A percentile compares a stretch with the other conserved stretches of the same genome.
phyloP scores from a whole-genome alignment of 768 basidiomycete species.

The Saitozyma sp. region DNA sequence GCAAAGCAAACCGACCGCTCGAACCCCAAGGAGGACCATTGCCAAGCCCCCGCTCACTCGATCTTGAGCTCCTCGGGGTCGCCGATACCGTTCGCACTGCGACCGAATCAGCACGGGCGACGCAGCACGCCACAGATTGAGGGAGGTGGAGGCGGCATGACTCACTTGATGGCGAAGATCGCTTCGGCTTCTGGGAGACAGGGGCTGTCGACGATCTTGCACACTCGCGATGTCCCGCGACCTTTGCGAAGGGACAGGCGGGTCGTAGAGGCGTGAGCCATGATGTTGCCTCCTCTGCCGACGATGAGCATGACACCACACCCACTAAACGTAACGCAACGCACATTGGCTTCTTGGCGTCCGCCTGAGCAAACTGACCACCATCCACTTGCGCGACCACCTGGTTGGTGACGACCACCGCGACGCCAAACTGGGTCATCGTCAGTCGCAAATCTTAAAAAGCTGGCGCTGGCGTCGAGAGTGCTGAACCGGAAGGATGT shows the following conservation, averaged over 20 bases:
- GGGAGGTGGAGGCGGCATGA: neutral
- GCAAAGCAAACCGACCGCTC: too few species aligned
- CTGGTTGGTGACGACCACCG: constrained; percentile 95
- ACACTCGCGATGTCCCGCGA: constrained; percentile 84
- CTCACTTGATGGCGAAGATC: constrained; percentile 77
- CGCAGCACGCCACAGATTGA: neutral
- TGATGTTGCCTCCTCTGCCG: constrained; percentile 81
- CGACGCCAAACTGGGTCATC: constrained; percentile 79
- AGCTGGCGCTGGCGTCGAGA: too few species aligned
- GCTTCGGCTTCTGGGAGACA: constrained; percentile 96
- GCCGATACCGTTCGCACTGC: constrained; percentile 78
- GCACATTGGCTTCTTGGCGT: constrained; percentile 92
- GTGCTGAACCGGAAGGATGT: neutral
- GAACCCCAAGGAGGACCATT: too few species aligned
- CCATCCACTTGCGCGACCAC: constrained; percentile 99
- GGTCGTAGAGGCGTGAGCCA: constrained; percentile 98
- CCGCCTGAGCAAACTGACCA: constrained; percentile 79
- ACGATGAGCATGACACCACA: constrained; percentile 10
- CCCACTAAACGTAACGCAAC: constrained; percentile 2
- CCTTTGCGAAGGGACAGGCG: constrained; percentile 89
- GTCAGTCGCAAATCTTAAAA: too few species aligned
- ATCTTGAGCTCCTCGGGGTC: constrained; percentile 74
- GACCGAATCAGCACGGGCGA: neutral
- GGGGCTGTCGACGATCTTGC: constrained; percentile 97
- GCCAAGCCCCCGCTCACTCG: neutral